phyloP scores from a whole-genome alignment of 2,329 filamentous ascomycete genomes.

The Juglanconis sp. region DNA sequence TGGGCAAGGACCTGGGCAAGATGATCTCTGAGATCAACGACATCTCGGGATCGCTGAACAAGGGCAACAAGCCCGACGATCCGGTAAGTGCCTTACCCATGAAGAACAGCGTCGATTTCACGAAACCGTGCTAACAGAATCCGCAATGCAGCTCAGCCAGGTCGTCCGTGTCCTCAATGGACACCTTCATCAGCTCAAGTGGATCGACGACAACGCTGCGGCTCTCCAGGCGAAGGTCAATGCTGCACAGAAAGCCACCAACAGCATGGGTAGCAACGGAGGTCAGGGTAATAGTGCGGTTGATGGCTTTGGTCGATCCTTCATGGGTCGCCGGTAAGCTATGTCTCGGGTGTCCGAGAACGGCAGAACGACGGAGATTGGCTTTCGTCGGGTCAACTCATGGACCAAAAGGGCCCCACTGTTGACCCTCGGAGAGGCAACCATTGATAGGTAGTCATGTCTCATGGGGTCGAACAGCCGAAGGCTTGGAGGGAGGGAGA shows the following conservation, averaged over 20 bases:
- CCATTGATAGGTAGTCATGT: too few species aligned
- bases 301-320: slow-evolving; percentile 89
- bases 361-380: too few species aligned
- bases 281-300: slow-evolving; percentile 67
- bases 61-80: slow-evolving; percentile 83
- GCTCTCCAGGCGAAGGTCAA: slow-evolving; percentile 78
- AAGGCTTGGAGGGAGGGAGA: not conserved
- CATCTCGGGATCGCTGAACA: slow-evolving; percentile 84
- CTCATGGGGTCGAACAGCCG: not conserved
- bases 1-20: slow-evolving; percentile 85
- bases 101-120: not conserved
- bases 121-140: slow-evolving; percentile 23
- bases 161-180: slow-evolving; percentile 94
- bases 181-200: slow-evolving; percentile 86
- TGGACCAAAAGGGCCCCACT: not conserved
- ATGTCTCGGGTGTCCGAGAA: not conserved
- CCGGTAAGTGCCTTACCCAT: slow-evolving; percentile 59
- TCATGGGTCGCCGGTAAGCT: slow-evolving; percentile 67
- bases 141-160: slow-evolving; percentile 68
- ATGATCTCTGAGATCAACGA: slow-evolving; percentile 99
- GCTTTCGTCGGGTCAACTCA: not conserved
- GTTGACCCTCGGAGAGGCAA: not conserved
- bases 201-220: slow-evolving; percentile 83
- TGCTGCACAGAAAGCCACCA: slow-evolving; percentile 76
- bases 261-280: slow-evolving; percentile 54